phyloP scores from a whole-genome alignment of 805 yeast species.

The Metschnikowia cerradonensis region DNA sequence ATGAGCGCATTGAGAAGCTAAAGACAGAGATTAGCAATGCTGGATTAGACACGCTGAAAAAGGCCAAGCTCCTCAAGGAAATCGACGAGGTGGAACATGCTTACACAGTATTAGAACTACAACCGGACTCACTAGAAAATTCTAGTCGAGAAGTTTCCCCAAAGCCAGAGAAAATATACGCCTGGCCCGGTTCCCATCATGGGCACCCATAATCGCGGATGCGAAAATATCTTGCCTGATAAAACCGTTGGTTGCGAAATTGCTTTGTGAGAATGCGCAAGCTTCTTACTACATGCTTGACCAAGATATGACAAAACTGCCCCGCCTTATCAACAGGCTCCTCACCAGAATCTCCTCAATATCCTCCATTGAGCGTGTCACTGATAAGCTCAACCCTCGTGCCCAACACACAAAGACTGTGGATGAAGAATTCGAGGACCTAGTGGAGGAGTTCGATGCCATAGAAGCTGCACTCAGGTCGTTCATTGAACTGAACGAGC shows the following conservation, averaged over 20 bases:
- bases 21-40: conserved; percentile 17
- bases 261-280: not conserved
- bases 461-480: conserved; percentile 10
- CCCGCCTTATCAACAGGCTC: not conserved
- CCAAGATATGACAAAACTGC: not conserved
- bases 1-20: conserved; percentile 23
- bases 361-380: conserved; percentile 2
- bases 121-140: conserved; percentile 17
- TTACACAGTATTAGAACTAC: conserved; percentile 8
- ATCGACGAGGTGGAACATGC: conserved; percentile 12
- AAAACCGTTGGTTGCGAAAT: not conserved
- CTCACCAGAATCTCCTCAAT: not conserved
- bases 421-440: conserved; percentile 38
- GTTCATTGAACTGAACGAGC: conserved; percentile 8
- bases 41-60: conserved; percentile 15
- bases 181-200: conserved; percentile 70
- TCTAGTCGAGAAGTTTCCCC: conserved; percentile 28
- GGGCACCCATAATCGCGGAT: conserved; percentile 47
- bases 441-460: conserved; percentile 20
- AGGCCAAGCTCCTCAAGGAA: conserved; percentile 15
- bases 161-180: conserved; percentile 37
- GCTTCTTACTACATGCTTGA: not conserved
- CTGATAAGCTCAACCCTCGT: not conserved
- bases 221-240: not conserved
- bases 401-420: conserved; percentile 15